phyloP scores from a whole-genome alignment of 2,329 filamentous ascomycete species.

The Fusarium albosuccineum region DNA sequence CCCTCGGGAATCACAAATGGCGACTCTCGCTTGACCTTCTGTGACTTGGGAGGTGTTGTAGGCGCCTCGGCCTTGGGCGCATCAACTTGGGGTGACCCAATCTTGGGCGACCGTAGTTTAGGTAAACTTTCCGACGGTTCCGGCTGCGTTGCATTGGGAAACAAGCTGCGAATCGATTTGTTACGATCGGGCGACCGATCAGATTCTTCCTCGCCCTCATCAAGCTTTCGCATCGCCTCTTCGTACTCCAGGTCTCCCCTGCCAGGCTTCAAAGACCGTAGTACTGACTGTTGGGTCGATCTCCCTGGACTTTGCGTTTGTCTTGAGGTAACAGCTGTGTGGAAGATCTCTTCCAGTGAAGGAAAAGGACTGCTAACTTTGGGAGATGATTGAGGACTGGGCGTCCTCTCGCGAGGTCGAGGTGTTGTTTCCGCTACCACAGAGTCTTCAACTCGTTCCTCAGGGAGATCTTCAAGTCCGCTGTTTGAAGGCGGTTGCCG shows the following conservation, averaged over 20 bases:
- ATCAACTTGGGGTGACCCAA: conserved; percentile 9
- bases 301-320: conserved; percentile 53
- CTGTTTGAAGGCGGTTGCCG: conserved; percentile 63
- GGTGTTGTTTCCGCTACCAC: conserved; percentile 41
- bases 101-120: conserved; percentile 13
- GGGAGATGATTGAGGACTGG: conserved; percentile 37
- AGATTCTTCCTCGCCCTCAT: conserved; percentile 50
- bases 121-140: conserved; percentile 10
- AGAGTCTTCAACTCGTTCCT: conserved; percentile 37
- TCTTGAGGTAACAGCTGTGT: conserved; percentile 55
- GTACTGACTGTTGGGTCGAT: conserved; percentile 43
- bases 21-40: conserved; percentile 32
- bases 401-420: conserved; percentile 26
- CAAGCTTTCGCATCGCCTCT: conserved; percentile 59
- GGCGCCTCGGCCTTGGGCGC: conserved; percentile 1
- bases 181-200: conserved; percentile 43
- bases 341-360: conserved; percentile 56
- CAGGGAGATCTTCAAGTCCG: conserved; percentile 49
- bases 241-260: conserved; percentile 56
- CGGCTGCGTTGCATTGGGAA: conserved; percentile 53
- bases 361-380: conserved; percentile 53
- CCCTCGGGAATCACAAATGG: conserved; percentile 47
- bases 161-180: conserved; percentile 46
- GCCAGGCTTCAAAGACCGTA: conserved; percentile 44
- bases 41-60: conserved; percentile 29